A percentile compares a stretch with the other conserved stretches of the same genome.
Conservation (phyloP, 768 basidiomycete species). For the Pleurotus tuoliensis region DNA sequence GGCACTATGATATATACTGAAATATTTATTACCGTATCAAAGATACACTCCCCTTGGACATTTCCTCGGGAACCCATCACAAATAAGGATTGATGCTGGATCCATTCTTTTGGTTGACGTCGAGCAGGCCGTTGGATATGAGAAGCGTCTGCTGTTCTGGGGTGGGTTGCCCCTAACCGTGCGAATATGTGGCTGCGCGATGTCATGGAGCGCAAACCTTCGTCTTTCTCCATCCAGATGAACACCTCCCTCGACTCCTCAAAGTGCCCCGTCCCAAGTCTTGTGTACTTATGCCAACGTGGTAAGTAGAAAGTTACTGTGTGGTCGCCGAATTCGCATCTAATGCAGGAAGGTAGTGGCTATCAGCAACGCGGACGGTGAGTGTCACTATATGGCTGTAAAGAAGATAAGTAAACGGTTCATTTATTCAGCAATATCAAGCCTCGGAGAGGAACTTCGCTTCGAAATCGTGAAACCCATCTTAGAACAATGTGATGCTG, state of each 20-base stretch:
- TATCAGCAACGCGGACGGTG: slow-evolving; percentile 4
- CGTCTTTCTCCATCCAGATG: slow-evolving; percentile 20
- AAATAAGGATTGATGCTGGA: not conserved
- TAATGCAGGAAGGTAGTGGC: not conserved
- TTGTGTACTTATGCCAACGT: slow-evolving; percentile 70
- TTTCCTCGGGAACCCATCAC: slow-evolving; percentile 3
- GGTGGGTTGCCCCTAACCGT: not conserved
- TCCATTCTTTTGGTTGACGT: slow-evolving; percentile 4
- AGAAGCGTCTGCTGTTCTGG: not conserved
- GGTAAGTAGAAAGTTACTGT: slow-evolving; percentile 38
- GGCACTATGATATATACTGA: not conserved
- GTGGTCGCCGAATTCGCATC: not conserved
- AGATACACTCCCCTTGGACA: not conserved
- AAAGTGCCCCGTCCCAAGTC: slow-evolving; percentile 49
- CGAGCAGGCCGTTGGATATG: not conserved
- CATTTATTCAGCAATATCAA: slow-evolving; percentile 48
- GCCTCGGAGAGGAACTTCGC: slow-evolving; percentile 59
- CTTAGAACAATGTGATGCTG: slow-evolving; percentile 66
- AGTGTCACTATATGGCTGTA: slow-evolving; percentile 5
- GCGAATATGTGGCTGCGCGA: not conserved
- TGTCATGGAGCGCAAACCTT: not conserved
- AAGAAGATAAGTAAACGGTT: not conserved
- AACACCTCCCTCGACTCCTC: slow-evolving; percentile 28
- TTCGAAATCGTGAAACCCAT: slow-evolving; percentile 70
- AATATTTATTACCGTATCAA: not conserved